A percentile compares a stretch with the other conserved stretches of the same genome.
These are phyloP conservation scores for Grifola frondosa DNA, from an alignment of 1,284 basidiomycete genomes.

Conservation along the genomic window DNA sequence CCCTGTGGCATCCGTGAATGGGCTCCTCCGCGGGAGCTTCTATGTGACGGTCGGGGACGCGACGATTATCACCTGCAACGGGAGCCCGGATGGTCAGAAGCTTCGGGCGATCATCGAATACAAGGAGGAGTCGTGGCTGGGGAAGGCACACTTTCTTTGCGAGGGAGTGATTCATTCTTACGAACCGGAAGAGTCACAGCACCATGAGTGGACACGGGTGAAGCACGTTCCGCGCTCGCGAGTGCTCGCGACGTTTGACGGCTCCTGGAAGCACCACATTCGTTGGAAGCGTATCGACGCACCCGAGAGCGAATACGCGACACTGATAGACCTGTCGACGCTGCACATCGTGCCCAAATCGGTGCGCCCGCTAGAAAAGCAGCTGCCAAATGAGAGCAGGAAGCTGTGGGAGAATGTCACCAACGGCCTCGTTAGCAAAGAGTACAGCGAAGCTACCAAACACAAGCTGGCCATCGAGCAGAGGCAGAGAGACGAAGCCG, in stretches of 20 bases:
- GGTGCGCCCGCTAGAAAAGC: slow-evolving; percentile 81
- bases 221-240: slow-evolving; percentile 86
- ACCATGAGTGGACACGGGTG: slow-evolving; percentile 81
- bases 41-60: slow-evolving; percentile 87
- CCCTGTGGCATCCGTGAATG: slow-evolving; percentile 88
- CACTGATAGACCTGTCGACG: slow-evolving; percentile 77
- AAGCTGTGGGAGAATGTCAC: slow-evolving; percentile 91
- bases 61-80: slow-evolving; percentile 81
- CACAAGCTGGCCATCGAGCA: slow-evolving; percentile 90
- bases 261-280: slow-evolving; percentile 84
- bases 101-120: slow-evolving; percentile 89
- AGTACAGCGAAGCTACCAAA: slow-evolving; percentile 86
- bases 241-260: slow-evolving; percentile 83
- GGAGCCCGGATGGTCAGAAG: slow-evolving; percentile 55
- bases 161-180: slow-evolving; percentile 92
- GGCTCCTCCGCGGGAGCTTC: slow-evolving; percentile 85
- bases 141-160: slow-evolving; percentile 81
- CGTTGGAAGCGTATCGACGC: slow-evolving; percentile 68
- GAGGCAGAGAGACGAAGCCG: slow-evolving; percentile 82
- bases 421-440: slow-evolving; percentile 73
- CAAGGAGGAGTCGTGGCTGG: slow-evolving; percentile 98
- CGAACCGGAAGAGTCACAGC: slow-evolving; percentile 56
- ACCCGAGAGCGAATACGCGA: slow-evolving; percentile 54
- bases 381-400: slow-evolving; percentile 81
- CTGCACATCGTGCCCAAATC: slow-evolving; percentile 80